Evolutionary conservation across 257 asterid genomes (phyloP).

Genomic region (Petunia secreta): DNA sequence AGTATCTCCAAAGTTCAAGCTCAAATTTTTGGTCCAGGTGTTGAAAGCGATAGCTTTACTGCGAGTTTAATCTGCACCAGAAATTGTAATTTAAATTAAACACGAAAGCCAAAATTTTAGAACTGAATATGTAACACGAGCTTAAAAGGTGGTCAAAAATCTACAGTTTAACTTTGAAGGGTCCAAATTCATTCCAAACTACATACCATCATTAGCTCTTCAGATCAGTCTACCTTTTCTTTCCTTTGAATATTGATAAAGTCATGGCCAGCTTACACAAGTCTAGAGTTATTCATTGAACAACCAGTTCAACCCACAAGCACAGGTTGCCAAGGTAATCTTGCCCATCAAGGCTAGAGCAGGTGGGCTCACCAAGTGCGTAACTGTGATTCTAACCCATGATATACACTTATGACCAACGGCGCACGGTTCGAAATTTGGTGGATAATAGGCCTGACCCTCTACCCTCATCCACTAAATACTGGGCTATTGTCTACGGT

Average conservation of each 20-base stretch:
- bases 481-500: no score
- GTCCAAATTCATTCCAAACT: slow-evolving; percentile 3
- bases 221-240: slow-evolving; percentile 8
- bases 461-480: no score
- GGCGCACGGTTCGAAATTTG: no score
- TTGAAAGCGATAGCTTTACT: slow-evolving; percentile 10
- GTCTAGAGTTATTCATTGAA: neutral
- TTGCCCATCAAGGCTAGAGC: slow-evolving; percentile 4
- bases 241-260: neutral
- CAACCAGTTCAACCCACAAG: neutral
- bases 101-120: neutral
- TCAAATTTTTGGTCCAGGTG: neutral
- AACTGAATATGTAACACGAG: neutral
- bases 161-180: neutral
- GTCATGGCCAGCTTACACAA: neutral
- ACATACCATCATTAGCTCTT: slow-evolving; percentile 12
- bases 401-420: no score
- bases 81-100: neutral
- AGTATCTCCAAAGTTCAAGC: neutral
- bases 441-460: no score
- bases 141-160: neutral
- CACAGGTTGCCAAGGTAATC: neutral
- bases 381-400: neutral
- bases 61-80: neutral
- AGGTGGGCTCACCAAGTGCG: slow-evolving; percentile 8